Base-by-base conservation (phyloP, 225 moss, liverwort and hornwort species). In the Asterella californica region DNA sequence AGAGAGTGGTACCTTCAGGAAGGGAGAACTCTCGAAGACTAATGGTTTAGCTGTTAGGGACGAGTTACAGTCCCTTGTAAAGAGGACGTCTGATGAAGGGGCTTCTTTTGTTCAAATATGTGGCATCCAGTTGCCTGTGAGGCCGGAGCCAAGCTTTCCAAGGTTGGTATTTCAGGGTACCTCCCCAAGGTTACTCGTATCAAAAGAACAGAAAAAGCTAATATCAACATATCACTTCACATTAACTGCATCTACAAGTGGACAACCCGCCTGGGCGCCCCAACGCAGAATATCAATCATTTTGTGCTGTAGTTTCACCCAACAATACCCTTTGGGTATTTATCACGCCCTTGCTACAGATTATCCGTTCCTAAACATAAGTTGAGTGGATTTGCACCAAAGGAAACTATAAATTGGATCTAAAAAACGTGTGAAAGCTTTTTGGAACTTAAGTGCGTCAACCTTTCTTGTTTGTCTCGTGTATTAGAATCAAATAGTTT, bases 81-180 rank as follows among this genome's bases (percentile, higher is more conserved):
- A 76, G 85, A 85, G 83, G 75, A 83, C 84, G 83, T 82, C 82
- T 77, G 94, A 85, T 52, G 85, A 81, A 46, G 87, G 84, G 77
- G 86, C 87, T 80, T 84, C 92, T 45, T 92, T 91, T 68, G 79
- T 99, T 83, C 88, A 91, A 85, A 83, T 94, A 78, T 93, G 91
- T 86, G 97, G 97, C 79, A 85, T 99, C 63, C 90, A 99, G 73
- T 90, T 99, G 68, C 94, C 97, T 55, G 75, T 94, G 66, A 89
- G 92, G 72, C 85, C 86, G 78, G 84, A 78, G 5, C 32, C 30
- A 27, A 55, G 15, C 55, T 72, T 65, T 24, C 45, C 22, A 38
- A 76, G 85, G 88, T 85, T 78, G 32, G 87, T 60, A 24, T 54
- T 30, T 74, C 17, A 29, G 53, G 62, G 6, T 24, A 53, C 22